These are phyloP conservation scores for Xylariales sp. DNA, from an alignment of 2,329 filamentous ascomycete genomes.

Conservation along the genomic window DNA sequence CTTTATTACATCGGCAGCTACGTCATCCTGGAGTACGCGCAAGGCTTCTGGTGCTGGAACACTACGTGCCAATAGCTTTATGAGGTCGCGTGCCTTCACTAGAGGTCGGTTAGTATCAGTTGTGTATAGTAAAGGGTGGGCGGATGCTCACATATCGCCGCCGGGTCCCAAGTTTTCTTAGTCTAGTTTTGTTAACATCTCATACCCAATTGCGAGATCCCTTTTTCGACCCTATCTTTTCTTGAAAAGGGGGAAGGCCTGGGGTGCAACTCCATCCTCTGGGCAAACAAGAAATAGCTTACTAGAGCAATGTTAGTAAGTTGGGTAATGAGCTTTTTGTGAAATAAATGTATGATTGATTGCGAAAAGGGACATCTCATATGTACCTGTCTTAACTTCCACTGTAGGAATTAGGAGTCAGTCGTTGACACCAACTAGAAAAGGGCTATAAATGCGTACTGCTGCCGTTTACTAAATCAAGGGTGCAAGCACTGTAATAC, in stretches of 20 bases:
- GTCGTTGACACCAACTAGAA: background rate
- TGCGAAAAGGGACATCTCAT: background rate
- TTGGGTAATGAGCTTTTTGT: background rate
- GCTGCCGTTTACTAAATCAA: conserved; percentile 89
- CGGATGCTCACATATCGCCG: conserved; percentile 71
- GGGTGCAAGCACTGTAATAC: conserved; percentile 72
- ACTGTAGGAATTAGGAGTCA: conserved; percentile 25
- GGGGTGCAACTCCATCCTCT: background rate
- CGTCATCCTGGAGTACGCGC: conserved; percentile 91
- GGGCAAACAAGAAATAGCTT: conserved; percentile 7
- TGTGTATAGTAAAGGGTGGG: background rate
- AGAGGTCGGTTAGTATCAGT: conserved; percentile 21
- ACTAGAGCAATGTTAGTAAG: conserved; percentile 29
- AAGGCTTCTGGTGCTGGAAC: conserved; percentile 94
- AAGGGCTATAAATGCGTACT: conserved; percentile 26
- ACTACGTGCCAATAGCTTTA: conserved; percentile 90
- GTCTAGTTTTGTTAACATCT: conserved; percentile 29
- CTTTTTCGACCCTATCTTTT: too few relatives aligned
- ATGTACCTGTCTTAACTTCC: conserved; percentile 36
- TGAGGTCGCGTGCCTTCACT: conserved; percentile 90
- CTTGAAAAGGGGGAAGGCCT: too few relatives aligned
- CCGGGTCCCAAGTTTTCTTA: conserved; percentile 71
- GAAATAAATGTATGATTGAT: background rate
- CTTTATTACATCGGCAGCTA: conserved; percentile 88
- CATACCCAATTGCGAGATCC: background rate